Base-by-base conservation (phyloP, 192 early-diverging fungal genomes). In the Coemansia sp. region DNA sequence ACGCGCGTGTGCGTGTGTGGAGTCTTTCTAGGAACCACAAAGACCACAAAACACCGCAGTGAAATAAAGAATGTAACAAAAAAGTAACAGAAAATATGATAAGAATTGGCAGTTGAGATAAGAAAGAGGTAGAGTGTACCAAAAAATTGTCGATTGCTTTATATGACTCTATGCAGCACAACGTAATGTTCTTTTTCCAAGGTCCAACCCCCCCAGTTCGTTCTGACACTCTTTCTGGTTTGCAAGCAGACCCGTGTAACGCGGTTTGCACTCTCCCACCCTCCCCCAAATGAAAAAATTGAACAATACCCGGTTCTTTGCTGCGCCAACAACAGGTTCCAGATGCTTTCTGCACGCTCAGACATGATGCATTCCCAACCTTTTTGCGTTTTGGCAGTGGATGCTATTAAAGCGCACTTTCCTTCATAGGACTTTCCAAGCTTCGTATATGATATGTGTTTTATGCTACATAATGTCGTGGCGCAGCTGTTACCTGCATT, bases 1-100 rank as follows among this genome's bases (percentile, higher is more conserved):
- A n/a, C n/a, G n/a, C n/a, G n/a, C n/a, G n/a, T n/a, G n/a, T n/a
- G n/a, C n/a, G n/a, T n/a, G n/a, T n/a, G n/a, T n/a, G 23, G 9
- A 47, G 44, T 47, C 4, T 23, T 17, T 28, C 30, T 4, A 17
- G 15, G 29, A 64, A 50, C 41, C 20, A 59, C 2, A 23, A 30
- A 40, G 0, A 47, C 22, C 6, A 23, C 6, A 23, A 47, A 47
- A 4, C 44, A 23, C 19, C 44, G 23, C 20, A 13, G 22, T 15
- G 42, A 30, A 54, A 36, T 19, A 53, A 57, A 57, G 9, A 45
- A 28, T 13, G n/a, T 37, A 70, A 28, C 34, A 34, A 52, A 14
- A 61, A 53, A 44, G 17, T 15, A 7, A 6, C 33, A 57, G 50
- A 55, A 29, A 17, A 41, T n/a, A 37, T 47, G 28, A 9, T 30